Evolutionary conservation across 768 basidiomycete species (phyloP).

Genomic region (Calocybe cyanea): DNA sequence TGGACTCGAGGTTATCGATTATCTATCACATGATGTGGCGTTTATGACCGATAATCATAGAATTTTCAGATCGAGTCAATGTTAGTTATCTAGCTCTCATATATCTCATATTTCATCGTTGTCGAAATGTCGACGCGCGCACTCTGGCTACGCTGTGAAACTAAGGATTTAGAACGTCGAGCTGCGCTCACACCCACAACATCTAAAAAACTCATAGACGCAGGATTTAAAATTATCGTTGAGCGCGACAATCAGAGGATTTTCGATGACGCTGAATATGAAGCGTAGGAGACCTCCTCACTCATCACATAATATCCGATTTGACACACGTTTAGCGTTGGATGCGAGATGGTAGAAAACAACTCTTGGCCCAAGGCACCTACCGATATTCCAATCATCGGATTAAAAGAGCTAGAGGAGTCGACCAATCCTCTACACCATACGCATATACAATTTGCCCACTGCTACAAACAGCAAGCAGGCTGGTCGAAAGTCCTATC

Average conservation of each 20-base stretch:
- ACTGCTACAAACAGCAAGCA: conserved; percentile 94
- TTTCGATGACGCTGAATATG: conserved; percentile 91
- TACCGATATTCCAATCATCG: conserved; percentile 73
- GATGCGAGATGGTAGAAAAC: conserved; percentile 83
- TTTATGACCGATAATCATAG: too few species aligned
- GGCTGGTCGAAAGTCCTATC: conserved; percentile 87
- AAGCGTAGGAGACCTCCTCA: conserved; percentile 58
- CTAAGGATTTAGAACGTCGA: conserved; percentile 90
- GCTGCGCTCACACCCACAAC: conserved; percentile 92
- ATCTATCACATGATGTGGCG: too few species aligned
- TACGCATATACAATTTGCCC: conserved; percentile 97
- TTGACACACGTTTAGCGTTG: conserved; percentile 54
- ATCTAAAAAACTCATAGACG: conserved; percentile 81
- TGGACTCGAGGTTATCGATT: too few species aligned
- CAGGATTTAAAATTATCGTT: conserved; percentile 86
- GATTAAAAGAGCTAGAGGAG: conserved; percentile 91
- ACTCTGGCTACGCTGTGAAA: conserved; percentile 97
- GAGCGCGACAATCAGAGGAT: conserved; percentile 94
- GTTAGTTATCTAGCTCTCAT: neutral
- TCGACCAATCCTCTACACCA: conserved; percentile 83
- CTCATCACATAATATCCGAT: conserved; percentile 3
- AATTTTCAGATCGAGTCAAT: too few species aligned
- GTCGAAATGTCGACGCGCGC: conserved; percentile 44
- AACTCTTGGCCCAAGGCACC: conserved; percentile 89
- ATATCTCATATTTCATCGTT: neutral